A percentile compares a stretch with the other conserved stretches of the same genome.
Conservation (phyloP, 768 basidiomycete species). For the Gloeostereum incarnatum region DNA sequence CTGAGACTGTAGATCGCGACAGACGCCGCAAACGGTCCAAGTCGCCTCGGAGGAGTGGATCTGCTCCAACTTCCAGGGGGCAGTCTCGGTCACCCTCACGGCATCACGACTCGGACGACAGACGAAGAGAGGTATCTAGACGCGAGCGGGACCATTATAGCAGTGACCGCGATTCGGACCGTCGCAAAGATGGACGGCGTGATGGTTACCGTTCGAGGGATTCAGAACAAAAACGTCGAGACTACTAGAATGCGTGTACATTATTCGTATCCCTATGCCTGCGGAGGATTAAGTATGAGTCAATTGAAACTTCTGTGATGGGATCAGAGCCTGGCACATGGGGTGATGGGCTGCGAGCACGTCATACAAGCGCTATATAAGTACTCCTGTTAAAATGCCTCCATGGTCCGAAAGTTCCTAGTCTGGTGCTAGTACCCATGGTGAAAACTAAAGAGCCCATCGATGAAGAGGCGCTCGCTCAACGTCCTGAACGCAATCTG, state of each 20-base stretch:
- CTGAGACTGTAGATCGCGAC: constrained; percentile 11
- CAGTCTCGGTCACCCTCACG: constrained; percentile 40
- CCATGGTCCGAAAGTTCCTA: background rate
- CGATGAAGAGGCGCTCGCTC: too few relatives aligned
- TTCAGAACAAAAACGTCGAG: background rate
- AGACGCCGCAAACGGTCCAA: constrained; percentile 23
- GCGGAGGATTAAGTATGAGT: background rate
- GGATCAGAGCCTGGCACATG: too few relatives aligned
- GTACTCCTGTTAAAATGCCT: too few relatives aligned
- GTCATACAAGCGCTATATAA: too few relatives aligned
- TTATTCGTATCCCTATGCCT: background rate
- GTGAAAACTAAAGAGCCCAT: too few relatives aligned
- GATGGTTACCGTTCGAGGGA: background rate
- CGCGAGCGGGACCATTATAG: constrained; percentile 17
- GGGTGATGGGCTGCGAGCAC: too few relatives aligned
- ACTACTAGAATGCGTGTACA: background rate
- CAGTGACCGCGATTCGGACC: constrained; percentile 19
- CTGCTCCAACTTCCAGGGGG: constrained; percentile 35
- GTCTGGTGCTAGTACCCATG: background rate
- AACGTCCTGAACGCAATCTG: too few relatives aligned
- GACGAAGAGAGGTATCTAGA: constrained; percentile 17
- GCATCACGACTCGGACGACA: constrained; percentile 21
- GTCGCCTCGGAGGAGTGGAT: constrained; percentile 25
- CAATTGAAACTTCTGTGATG: background rate
- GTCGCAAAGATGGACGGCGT: constrained; percentile 15